Base-by-base conservation (phyloP, 179 eudicot genomes). In the Corrigiola litoralis region DNA sequence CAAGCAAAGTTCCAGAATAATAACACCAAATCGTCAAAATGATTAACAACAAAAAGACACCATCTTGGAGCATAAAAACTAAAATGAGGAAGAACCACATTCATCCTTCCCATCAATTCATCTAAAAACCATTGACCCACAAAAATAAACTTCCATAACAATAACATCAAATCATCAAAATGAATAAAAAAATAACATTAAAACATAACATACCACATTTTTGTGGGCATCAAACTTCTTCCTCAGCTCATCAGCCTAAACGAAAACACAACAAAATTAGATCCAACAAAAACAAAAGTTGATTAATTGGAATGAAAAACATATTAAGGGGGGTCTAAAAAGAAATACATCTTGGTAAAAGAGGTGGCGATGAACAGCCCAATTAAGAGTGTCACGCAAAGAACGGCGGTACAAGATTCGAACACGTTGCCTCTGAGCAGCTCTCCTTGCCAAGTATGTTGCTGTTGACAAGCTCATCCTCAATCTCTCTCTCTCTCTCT, bases 281-380 rank as follows among this genome's bases (percentile, higher is more conserved):
- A 71, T 61, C 66, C 40, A 60, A n/a, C 7, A 38, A 41, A 36
- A 12, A 20, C 1, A 36, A 66, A 74, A 17, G 5, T 10, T 6
- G 23, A 63, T n/a, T n/a, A 42, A 24, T 14, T 41, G 18, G 20
- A 21, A 14, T 5, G 29, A 38, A 58, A 56, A 34, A 50, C 27
- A 52, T 20, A 5, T 27, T 21, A 64, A 66, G 23, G 17, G 53
- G 47, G 37, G 17, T 7, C 2, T 20, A 21, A 61, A 65, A 45
- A 61, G 68, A 21, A 34, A 52, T 87, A 90, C 96, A 79, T 90
- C 96, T 37, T 76, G 41, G 56, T 92, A 90, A 71, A 87, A 90
- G 73, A 85, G 90, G 50, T 84, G 95, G 59, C 98, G 98, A 77
- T 92, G 95, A 40, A 90, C 96, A 51, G 96, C 92, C 96, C 98